Conservation (phyloP, 331 rosid species). For the Phaseolus coccineus region DNA sequence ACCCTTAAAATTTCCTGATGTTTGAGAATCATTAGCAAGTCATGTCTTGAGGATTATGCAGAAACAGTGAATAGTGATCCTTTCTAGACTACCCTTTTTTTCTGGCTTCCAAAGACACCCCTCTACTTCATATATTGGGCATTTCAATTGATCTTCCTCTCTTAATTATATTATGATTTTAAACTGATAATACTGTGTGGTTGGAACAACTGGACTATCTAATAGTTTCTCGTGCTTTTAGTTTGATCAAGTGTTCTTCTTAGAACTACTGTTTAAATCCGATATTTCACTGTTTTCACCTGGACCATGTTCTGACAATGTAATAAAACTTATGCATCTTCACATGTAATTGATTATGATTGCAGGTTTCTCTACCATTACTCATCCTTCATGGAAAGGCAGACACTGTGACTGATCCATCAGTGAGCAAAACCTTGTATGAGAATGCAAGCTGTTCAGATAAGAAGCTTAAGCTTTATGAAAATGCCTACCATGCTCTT, state of each 20-base stretch:
- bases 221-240: too few relatives aligned
- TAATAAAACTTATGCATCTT: constrained; percentile 7
- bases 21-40: background rate
- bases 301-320: background rate
- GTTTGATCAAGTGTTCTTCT: too few relatives aligned
- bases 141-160: background rate
- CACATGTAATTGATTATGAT: constrained; percentile 19
- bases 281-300: background rate
- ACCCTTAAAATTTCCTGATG: background rate
- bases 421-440: constrained; percentile 81
- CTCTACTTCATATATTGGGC: background rate
- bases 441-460: constrained; percentile 78
- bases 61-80: background rate
- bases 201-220: too few relatives aligned
- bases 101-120: background rate
- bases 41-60: background rate
- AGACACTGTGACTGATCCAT: constrained; percentile 86
- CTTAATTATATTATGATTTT: background rate
- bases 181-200: too few relatives aligned
- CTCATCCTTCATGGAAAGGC: constrained; percentile 89
- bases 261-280: background rate
- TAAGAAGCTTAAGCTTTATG: constrained; percentile 77
- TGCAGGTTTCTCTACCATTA: constrained; percentile 80
- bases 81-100: background rate
- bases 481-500: constrained; percentile 78